A percentile compares a stretch with the other conserved stretches of the same genome.
These are phyloP conservation scores for Boechera stricta DNA, from an alignment of 345 rosid genomes.

Conservation along the genomic window DNA sequence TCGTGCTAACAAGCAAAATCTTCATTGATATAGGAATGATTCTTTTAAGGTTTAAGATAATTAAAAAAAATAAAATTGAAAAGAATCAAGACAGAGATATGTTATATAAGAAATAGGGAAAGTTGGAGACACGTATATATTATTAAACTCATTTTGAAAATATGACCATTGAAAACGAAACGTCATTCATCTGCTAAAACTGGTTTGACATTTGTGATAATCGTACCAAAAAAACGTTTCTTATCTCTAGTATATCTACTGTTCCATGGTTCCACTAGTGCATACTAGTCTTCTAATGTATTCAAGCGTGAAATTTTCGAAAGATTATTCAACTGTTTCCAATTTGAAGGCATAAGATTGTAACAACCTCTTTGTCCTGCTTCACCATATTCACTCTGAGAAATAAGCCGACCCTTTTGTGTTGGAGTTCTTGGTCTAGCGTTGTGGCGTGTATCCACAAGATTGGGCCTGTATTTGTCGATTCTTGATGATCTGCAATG, in stretches of 20 bases:
- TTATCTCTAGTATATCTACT: not conserved
- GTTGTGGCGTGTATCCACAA: constrained; percentile 1
- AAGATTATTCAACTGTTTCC: constrained; percentile 1
- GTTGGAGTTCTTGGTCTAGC: constrained; percentile 20
- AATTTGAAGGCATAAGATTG: not conserved
- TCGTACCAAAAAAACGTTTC: not conserved
- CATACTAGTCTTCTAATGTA: constrained; percentile 11
- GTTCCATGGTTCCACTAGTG: not conserved
- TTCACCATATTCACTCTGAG: constrained; percentile 24
- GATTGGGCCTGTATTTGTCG: constrained; percentile 37
- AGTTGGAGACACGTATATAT: not conserved
- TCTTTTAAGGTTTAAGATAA: not conserved
- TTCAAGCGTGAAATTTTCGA: not conserved
- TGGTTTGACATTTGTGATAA: not conserved
- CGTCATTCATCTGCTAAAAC: not conserved
- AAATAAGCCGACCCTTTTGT: not conserved
- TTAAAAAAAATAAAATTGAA: not conserved
- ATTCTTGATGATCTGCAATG: constrained; percentile 55
- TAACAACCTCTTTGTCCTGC: not conserved
- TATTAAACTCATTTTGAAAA: not conserved
- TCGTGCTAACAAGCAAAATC: constrained; percentile 20
- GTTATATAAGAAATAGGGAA: not conserved
- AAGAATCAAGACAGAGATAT: not conserved
- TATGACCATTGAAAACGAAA: not conserved
- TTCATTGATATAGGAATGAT: not conserved